phyloP scores from a whole-genome alignment of 2,329 filamentous ascomycete species.

The Diaporthe velutina region DNA sequence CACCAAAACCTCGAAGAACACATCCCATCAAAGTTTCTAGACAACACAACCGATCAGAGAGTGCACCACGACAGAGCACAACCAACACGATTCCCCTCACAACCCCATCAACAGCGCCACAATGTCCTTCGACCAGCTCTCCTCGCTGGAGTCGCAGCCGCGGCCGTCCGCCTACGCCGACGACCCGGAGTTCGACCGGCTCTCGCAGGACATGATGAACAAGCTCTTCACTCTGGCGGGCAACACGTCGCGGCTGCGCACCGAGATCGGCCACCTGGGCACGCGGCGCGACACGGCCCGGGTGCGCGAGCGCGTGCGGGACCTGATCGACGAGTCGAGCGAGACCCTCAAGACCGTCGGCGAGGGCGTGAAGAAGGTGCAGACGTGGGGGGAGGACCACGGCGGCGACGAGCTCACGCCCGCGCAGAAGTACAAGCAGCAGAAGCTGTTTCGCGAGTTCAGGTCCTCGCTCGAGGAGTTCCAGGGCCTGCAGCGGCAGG shows the following conservation, averaged over 20 bases:
- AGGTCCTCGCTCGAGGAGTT: constrained; percentile 90
- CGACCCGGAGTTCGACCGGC: constrained; percentile 89
- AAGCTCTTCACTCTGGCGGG: constrained; percentile 90
- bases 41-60: background rate
- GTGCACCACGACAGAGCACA: background rate
- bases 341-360: constrained; percentile 91
- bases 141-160: constrained; percentile 83
- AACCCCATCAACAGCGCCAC: constrained; percentile 31
- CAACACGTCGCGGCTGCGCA: constrained; percentile 86
- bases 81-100: background rate
- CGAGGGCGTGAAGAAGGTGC: constrained; percentile 92
- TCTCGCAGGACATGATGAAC: constrained; percentile 86
- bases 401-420: constrained; percentile 79
- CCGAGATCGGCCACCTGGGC: constrained; percentile 87
- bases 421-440: constrained; percentile 95
- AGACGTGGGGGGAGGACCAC: constrained; percentile 69
- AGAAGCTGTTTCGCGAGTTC: constrained; percentile 95
- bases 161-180: constrained; percentile 78
- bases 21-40: background rate
- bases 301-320: constrained; percentile 90
- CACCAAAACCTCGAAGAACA: background rate
- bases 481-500: constrained; percentile 88
- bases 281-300: constrained; percentile 93
- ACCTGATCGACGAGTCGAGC: constrained; percentile 87
- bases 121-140: constrained; percentile 95